These are phyloP conservation scores for Karstenula rhodostoma DNA, from an alignment of 2,329 filamentous ascomycete genomes.

Conservation along the genomic window DNA sequence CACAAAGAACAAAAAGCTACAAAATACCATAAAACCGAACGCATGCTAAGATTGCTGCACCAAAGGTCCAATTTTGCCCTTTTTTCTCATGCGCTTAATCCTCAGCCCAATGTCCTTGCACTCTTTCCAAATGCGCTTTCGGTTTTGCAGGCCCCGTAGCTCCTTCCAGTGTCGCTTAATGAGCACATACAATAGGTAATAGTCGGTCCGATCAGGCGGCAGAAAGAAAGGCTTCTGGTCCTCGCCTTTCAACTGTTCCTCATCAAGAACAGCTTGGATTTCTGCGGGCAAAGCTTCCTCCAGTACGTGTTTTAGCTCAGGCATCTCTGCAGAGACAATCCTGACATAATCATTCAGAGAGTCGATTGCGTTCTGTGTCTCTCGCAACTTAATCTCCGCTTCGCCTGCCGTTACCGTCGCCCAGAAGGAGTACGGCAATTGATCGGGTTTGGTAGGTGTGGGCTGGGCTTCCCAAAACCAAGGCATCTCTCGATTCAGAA, in stretches of 20 bases:
- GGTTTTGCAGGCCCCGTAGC: conserved; percentile 17
- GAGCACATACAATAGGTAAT: conserved; percentile 15
- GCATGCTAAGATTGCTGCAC: neutral
- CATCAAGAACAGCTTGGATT: neutral
- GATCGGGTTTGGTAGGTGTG: conserved; percentile 1
- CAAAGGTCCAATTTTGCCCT: neutral
- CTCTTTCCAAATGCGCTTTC: conserved; percentile 19
- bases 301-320: conserved; percentile 11
- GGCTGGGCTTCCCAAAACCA: conserved; percentile 34
- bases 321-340: conserved; percentile 18
- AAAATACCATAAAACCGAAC: neutral
- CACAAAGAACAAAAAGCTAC: neutral
- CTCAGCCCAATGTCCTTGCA: neutral
- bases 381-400: neutral
- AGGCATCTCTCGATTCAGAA: conserved; percentile 33
- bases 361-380: neutral
- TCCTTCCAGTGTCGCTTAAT: conserved; percentile 17
- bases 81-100: neutral
- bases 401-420: conserved; percentile 5
- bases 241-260: neutral
- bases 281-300: conserved; percentile 3
- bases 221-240: conserved; percentile 13
- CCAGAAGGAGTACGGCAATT: conserved; percentile 17
- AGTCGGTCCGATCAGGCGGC: conserved; percentile 14
- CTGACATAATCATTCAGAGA: conserved; percentile 8